Evolutionary conservation across 371 early-diverging fungal genomes (phyloP).

Genomic region (Syncephalis fuscata): DNA sequence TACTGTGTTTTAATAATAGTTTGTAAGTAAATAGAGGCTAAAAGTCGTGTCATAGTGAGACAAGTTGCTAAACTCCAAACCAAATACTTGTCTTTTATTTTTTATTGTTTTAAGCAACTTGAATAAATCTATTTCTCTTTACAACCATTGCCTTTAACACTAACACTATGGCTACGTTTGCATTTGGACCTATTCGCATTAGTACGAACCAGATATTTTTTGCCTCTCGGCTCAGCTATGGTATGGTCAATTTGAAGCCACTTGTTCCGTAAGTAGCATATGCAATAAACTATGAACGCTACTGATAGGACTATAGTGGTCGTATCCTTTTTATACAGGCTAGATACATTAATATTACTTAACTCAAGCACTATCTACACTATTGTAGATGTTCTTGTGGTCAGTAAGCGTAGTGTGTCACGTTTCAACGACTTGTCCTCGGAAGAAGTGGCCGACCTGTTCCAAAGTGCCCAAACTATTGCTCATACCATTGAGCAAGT

Average conservation of each 20-base stretch:
- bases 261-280: constrained; percentile 6
- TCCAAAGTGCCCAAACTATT: constrained; percentile 54
- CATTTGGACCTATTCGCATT: constrained; percentile 5
- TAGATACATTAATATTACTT: neutral
- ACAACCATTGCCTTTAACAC: no score
- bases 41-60: no score
- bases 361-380: neutral
- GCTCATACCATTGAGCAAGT: constrained; percentile 58
- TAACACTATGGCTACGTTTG: constrained; percentile 1
- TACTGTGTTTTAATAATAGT: no score
- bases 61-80: no score
- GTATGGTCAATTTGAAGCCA: constrained; percentile 8
- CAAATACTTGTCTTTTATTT: no score
- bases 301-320: neutral
- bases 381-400: constrained; percentile 63
- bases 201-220: constrained; percentile 5
- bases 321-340: constrained; percentile 4
- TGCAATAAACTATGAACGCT: neutral
- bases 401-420: constrained; percentile 43
- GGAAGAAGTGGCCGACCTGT: constrained; percentile 74
- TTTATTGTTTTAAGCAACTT: no score
- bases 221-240: constrained; percentile 1
- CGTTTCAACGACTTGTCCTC: constrained; percentile 53
- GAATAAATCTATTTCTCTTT: no score
- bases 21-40: no score